These are phyloP conservation scores for Monosporozyma yasuniensis DNA, from an alignment of 805 yeast genomes.

Conservation along the genomic window DNA sequence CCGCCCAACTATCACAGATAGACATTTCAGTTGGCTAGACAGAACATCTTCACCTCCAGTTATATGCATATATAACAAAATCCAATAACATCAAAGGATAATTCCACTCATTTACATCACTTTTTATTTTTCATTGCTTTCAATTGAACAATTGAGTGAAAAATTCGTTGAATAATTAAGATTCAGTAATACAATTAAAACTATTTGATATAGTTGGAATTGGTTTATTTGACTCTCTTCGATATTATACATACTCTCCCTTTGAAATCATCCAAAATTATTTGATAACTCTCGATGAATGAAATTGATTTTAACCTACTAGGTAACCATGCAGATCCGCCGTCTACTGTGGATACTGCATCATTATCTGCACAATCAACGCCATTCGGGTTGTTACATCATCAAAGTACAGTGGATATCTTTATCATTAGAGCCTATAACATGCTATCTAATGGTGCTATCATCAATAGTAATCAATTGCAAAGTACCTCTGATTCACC, in stretches of 20 bases:
- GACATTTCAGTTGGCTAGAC: too few species aligned
- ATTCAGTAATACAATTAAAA: too few species aligned
- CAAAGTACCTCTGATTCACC: constrained; percentile 19
- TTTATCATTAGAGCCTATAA: constrained; percentile 22
- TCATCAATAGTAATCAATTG: constrained; percentile 12
- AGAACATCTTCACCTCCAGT: not conserved
- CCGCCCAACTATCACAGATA: not conserved
- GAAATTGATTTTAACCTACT: not conserved
- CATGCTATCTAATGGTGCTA: constrained; percentile 14
- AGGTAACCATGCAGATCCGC: not conserved
- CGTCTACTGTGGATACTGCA: not conserved
- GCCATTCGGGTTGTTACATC: constrained; percentile 11
- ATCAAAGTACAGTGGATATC: constrained; percentile 22
- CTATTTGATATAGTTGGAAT: too few species aligned
- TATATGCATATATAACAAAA: not conserved
- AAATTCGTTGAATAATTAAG: too few species aligned
- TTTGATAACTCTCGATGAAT: not conserved
- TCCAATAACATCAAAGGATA: not conserved
- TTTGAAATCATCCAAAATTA: too few species aligned
- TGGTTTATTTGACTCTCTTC: too few species aligned
- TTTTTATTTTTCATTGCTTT: too few species aligned
- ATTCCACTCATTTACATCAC: too few species aligned
- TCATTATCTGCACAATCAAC: not conserved
- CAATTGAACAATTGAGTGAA: too few species aligned
- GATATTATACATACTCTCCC: too few species aligned